Evolutionary conservation across 2,329 filamentous ascomycete genomes (phyloP).

Genomic region (Geosmithia morbida): DNA sequence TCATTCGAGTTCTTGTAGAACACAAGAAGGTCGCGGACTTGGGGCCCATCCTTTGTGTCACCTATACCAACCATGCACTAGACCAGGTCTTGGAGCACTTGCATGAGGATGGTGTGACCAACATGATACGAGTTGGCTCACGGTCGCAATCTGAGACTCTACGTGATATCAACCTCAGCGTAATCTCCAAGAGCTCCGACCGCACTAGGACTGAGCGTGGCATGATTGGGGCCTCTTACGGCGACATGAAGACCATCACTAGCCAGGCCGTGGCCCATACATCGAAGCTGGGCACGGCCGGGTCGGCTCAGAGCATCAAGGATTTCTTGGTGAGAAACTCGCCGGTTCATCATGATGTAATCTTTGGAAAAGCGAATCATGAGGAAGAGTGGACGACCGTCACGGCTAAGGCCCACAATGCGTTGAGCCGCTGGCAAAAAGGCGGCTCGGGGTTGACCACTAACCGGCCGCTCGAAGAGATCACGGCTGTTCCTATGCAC

Average conservation of each 20-base stretch:
- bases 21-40: slow-evolving; percentile 22
- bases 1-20: slow-evolving; percentile 39
- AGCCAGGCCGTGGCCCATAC: not conserved
- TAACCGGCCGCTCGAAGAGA: not conserved
- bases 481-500: not conserved
- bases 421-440: not conserved
- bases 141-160: slow-evolving; percentile 40
- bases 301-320: not conserved
- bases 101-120: slow-evolving; percentile 25
- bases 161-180: slow-evolving; percentile 31
- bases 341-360: not conserved
- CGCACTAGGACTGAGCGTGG: slow-evolving; percentile 24
- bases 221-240: slow-evolving; percentile 8
- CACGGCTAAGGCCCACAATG: not conserved
- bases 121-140: slow-evolving; percentile 48
- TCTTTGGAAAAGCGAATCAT: not conserved
- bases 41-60: slow-evolving; percentile 36
- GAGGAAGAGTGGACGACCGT: not conserved
- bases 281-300: not conserved
- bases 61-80: slow-evolving; percentile 35
- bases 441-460: not conserved
- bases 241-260: not conserved
- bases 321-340: not conserved
- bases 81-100: slow-evolving; percentile 48
- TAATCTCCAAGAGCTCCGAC: slow-evolving; percentile 13